These are phyloP conservation scores for Kentomonas sorsogonicus DNA, from an alignment of 208 protist species.

Conservation along the genomic window DNA sequence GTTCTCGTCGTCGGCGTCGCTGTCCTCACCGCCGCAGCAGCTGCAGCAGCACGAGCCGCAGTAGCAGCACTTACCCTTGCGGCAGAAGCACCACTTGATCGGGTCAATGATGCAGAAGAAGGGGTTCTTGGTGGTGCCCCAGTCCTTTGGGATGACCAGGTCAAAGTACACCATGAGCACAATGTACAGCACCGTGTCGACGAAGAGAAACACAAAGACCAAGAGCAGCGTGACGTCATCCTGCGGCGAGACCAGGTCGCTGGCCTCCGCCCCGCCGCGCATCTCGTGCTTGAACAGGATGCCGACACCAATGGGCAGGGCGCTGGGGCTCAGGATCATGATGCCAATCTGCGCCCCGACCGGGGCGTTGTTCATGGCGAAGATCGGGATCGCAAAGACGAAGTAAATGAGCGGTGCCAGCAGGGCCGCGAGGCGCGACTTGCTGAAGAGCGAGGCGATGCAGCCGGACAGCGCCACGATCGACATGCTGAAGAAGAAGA, in stretches of 20 bases:
- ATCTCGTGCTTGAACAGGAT: constrained; percentile 51
- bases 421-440: constrained; percentile 51
- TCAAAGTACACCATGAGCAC: constrained; percentile 76
- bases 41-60: no score
- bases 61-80: not conserved
- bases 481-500: constrained; percentile 45
- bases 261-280: constrained; percentile 21
- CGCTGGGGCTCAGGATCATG: constrained; percentile 48
- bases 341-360: constrained; percentile 18
- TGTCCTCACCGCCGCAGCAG: not conserved
- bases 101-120: constrained; percentile 62
- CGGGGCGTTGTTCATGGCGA: constrained; percentile 35
- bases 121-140: constrained; percentile 47
- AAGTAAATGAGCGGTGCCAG: constrained; percentile 74
- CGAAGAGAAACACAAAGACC: constrained; percentile 20
- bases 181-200: constrained; percentile 61
- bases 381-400: constrained; percentile 48
- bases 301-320: constrained; percentile 40
- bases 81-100: constrained; percentile 16
- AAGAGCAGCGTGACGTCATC: constrained; percentile 15
- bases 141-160: constrained; percentile 54
- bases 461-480: constrained; percentile 49
- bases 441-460: constrained; percentile 65
- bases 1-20: constrained; percentile 15
- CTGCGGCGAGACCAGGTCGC: constrained; percentile 10